Percentiles rank a stretch among this genome's conserved stretches.
phyloP scores from a whole-genome alignment of 2,329 filamentous ascomycete species.

The Colletotrichum australisinense region DNA sequence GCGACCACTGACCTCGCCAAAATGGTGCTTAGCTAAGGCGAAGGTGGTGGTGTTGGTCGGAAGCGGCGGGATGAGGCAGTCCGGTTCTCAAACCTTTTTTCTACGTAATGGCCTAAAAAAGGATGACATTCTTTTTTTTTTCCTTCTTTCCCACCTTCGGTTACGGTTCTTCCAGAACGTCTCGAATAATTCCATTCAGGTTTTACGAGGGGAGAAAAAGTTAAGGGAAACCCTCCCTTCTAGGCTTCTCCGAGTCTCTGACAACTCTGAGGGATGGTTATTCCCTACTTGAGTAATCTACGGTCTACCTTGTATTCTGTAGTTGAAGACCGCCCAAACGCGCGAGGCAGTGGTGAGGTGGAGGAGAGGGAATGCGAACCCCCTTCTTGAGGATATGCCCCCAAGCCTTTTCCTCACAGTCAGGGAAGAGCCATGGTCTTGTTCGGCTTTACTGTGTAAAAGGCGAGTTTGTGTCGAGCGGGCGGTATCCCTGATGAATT shows the following conservation, averaged over 20 bases:
- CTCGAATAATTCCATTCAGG: neutral
- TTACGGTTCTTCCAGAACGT: conserved; percentile 29
- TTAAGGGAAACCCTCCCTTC: neutral
- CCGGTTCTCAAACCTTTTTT: neutral
- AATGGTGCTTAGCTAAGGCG: too few species aligned
- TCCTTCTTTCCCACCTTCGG: neutral
- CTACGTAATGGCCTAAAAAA: neutral
- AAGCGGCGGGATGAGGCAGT: neutral
- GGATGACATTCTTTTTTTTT: neutral
- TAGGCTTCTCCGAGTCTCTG: conserved; percentile 7
- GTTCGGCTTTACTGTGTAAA: too few species aligned
- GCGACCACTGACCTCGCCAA: too few species aligned
- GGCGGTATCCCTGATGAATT: too few species aligned
- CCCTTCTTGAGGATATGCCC: too few species aligned
- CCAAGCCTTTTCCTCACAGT: too few species aligned
- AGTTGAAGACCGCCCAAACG: neutral
- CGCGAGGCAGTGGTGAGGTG: neutral
- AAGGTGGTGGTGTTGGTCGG: neutral
- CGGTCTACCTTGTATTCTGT: neutral
- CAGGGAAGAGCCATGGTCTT: too few species aligned
- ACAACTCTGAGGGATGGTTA: conserved; percentile 11
- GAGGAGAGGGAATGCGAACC: neutral
- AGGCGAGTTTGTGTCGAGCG: too few species aligned
- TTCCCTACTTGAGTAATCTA: conserved; percentile 2
- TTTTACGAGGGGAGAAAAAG: neutral